Conservation (phyloP, 371 early-diverging fungal genomes). For the Dichotomocladium elegans region DNA sequence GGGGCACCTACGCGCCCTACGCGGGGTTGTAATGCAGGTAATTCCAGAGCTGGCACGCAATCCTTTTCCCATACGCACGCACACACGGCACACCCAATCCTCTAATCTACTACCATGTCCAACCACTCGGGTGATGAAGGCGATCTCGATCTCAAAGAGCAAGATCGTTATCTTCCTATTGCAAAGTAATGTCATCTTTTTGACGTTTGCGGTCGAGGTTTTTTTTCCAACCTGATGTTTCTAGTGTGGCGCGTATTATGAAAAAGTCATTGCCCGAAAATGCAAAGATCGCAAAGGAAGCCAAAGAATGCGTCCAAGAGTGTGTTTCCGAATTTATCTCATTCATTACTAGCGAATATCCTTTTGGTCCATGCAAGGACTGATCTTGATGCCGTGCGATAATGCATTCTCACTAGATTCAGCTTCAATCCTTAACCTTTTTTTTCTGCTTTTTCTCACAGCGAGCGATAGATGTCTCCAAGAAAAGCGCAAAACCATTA, state of each 20-base stretch:
- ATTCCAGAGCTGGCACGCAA: too few species aligned
- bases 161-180: conserved; percentile 96
- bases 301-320: conserved; percentile 98
- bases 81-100: too few species aligned
- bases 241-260: conserved; percentile 98
- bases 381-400: too few species aligned
- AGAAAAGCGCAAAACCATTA: conserved; percentile 98
- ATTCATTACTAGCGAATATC: conserved; percentile 96
- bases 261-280: conserved; percentile 96
- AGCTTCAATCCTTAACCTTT: conserved; percentile 15
- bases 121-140: conserved; percentile 57
- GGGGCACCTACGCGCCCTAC: too few species aligned
- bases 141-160: conserved; percentile 80
- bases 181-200: conserved; percentile 64
- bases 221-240: conserved; percentile 39
- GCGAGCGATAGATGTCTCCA: conserved; percentile 93
- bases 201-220: too few species aligned
- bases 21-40: too few species aligned
- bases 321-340: conserved; percentile 99
- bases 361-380: too few species aligned
- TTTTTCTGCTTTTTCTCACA: conserved; percentile 17
- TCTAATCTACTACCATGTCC: too few species aligned
- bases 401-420: not conserved
- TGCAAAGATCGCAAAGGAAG: conserved; percentile 99
- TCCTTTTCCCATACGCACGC: too few species aligned